Conservation (phyloP, 1,139 yeast species). For the Zygosaccharomyces sapae region DNA sequence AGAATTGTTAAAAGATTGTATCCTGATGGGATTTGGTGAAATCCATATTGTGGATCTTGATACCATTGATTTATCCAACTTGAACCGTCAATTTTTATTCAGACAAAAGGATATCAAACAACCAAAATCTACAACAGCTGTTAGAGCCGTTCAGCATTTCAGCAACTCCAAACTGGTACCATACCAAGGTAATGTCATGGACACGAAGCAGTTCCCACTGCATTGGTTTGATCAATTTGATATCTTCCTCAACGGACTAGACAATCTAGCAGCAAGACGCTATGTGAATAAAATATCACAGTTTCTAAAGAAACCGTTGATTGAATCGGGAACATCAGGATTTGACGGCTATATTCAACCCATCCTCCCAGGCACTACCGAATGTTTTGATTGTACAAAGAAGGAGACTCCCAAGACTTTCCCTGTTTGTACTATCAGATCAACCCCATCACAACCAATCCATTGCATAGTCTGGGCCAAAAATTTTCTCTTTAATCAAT, state of each 20-base stretch:
- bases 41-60: constrained; percentile 91
- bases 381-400: constrained; percentile 89
- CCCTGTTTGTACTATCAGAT: constrained; percentile 95
- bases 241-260: constrained; percentile 84
- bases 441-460: constrained; percentile 93
- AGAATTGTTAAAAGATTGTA: constrained; percentile 81
- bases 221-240: constrained; percentile 79
- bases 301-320: constrained; percentile 66
- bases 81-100: constrained; percentile 90
- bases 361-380: constrained; percentile 74
- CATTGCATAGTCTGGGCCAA: constrained; percentile 99
- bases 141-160: constrained; percentile 72
- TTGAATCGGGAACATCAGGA: constrained; percentile 96
- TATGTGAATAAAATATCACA: constrained; percentile 83
- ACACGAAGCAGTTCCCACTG: constrained; percentile 63
- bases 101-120: constrained; percentile 81
- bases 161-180: constrained; percentile 69
- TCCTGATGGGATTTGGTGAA: constrained; percentile 80
- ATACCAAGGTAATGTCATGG: constrained; percentile 86
- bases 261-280: constrained; percentile 86
- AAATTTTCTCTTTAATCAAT: constrained; percentile 75
- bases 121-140: constrained; percentile 80
- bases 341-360: constrained; percentile 92
- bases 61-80: constrained; percentile 85
- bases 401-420: constrained; percentile 85